A percentile compares a stretch with the other conserved stretches of the same genome.
These are phyloP conservation scores for Chaetomium fimeti DNA, from an alignment of 495 filamentous ascomycete genomes.

Conservation along the genomic window DNA sequence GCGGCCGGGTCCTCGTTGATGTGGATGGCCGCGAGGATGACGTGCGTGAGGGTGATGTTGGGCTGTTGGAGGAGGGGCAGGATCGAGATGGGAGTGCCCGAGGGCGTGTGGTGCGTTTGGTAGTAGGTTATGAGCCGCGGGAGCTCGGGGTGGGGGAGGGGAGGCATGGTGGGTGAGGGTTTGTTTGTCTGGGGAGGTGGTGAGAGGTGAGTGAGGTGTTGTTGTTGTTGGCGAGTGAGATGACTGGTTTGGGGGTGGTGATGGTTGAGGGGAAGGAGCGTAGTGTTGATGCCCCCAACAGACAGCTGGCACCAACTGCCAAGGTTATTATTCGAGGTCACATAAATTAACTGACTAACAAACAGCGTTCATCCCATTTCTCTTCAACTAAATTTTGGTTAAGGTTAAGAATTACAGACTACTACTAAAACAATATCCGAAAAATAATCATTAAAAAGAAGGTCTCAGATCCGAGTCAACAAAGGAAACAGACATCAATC, in stretches of 20 bases:
- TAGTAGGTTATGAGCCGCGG: conserved; percentile 33
- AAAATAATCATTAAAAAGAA: neutral
- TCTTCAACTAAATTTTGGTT: neutral
- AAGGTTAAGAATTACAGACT: too few species aligned
- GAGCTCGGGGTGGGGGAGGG: conserved; percentile 23
- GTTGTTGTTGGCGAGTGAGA: conserved; percentile 12
- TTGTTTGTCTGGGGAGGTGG: neutral
- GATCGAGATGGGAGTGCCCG: conserved; percentile 63
- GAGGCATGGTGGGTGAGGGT: conserved; percentile 21
- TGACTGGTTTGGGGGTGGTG: neutral
- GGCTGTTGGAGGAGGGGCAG: conserved; percentile 65
- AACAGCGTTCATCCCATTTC: neutral
- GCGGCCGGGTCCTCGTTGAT: conserved; percentile 63
- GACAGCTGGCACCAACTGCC: conserved; percentile 7
- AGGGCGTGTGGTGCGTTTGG: conserved; percentile 52
- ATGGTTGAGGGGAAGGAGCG: neutral
- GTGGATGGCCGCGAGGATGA: conserved; percentile 79
- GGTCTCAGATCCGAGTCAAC: neutral
- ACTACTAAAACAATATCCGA: neutral
- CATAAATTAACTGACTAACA: neutral
- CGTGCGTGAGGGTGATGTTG: conserved; percentile 59
- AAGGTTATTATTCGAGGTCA: neutral
- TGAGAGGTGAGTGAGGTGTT: neutral
- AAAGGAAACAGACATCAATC: neutral
- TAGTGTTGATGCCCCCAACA: neutral